These are phyloP conservation scores for Talaromyces sp. DNA, from an alignment of 2,329 filamentous ascomycete species.

Conservation along the genomic window DNA sequence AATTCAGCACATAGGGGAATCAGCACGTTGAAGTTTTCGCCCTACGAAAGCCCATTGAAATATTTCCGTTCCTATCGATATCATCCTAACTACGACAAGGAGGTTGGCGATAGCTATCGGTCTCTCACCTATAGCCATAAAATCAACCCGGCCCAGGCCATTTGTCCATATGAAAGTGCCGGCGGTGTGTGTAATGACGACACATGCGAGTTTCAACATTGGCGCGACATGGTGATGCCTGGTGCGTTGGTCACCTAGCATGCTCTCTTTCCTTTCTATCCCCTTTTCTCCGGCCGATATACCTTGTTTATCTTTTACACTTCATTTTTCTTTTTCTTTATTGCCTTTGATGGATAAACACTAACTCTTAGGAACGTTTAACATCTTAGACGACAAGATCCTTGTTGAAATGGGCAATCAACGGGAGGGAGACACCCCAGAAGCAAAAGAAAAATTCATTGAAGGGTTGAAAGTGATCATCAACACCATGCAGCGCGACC, in stretches of 20 bases:
- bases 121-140: slow-evolving; percentile 92
- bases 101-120: slow-evolving; percentile 70
- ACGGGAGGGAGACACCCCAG: slow-evolving; percentile 40
- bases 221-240: slow-evolving; percentile 63
- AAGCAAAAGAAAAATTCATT: slow-evolving; percentile 41
- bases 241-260: slow-evolving; percentile 58
- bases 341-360: slow-evolving; percentile 6
- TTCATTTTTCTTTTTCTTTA: background rate
- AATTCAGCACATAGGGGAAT: slow-evolving; percentile 16
- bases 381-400: slow-evolving; percentile 45
- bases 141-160: slow-evolving; percentile 67
- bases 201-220: slow-evolving; percentile 75
- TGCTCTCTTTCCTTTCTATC: slow-evolving; percentile 15
- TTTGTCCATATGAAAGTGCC: slow-evolving; percentile 73
- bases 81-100: slow-evolving; percentile 67
- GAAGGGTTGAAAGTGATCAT: slow-evolving; percentile 45
- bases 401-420: slow-evolving; percentile 45
- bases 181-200: slow-evolving; percentile 69
- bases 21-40: slow-evolving; percentile 40
- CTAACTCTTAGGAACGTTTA: slow-evolving; percentile 12
- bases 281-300: slow-evolving; percentile 14
- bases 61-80: slow-evolving; percentile 86
- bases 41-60: slow-evolving; percentile 79
- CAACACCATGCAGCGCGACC: slow-evolving; percentile 44
- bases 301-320: background rate